Conservation (phyloP, 2,329 filamentous ascomycete genomes). For the Epichloe glyceriae region DNA sequence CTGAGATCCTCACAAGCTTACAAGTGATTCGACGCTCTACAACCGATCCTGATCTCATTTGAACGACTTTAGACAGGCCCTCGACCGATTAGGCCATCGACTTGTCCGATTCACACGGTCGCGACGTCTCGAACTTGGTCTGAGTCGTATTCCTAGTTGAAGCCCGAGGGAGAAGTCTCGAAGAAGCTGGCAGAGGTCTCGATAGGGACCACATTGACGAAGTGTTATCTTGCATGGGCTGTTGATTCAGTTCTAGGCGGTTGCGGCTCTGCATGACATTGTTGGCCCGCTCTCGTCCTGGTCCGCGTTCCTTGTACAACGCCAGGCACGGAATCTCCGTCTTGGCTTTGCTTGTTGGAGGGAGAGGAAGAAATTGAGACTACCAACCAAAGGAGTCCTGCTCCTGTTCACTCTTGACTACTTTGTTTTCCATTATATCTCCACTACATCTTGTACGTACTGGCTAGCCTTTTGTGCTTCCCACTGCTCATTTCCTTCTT, state of each 20-base stretch:
- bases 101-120: neutral
- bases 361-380: constrained; percentile 3
- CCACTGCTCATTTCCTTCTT: constrained; percentile 19
- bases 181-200: neutral
- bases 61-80: neutral
- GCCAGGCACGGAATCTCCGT: constrained; percentile 2
- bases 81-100: neutral
- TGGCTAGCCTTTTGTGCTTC: constrained; percentile 28
- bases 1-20: neutral
- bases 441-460: constrained; percentile 38
- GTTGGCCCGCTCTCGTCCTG: constrained; percentile 1
- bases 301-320: constrained; percentile 5
- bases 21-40: neutral
- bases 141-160: neutral
- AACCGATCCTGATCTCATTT: neutral
- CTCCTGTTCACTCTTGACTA: constrained; percentile 3
- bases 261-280: constrained; percentile 1
- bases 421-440: constrained; percentile 4
- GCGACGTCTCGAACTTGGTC: neutral
- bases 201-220: neutral
- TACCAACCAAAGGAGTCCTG: constrained; percentile 2
- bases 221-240: constrained; percentile 2
- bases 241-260: neutral
- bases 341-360: constrained; percentile 6
- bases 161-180: neutral